These are phyloP conservation scores for Alternaria longipes DNA, from an alignment of 2,329 filamentous ascomycete genomes.

Conservation along the genomic window DNA sequence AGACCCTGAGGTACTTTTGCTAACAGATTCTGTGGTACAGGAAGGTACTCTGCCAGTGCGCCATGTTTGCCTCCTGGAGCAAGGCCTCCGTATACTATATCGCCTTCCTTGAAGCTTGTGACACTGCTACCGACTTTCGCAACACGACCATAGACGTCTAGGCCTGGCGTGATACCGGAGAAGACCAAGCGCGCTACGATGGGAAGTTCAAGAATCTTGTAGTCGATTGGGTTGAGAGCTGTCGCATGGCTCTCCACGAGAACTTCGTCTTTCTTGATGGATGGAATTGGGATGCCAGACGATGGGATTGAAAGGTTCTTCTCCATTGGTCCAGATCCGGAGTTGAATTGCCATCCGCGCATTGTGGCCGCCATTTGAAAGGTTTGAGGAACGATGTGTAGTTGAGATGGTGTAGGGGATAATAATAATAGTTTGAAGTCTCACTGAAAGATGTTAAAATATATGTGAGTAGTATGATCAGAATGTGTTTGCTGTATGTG, in stretches of 20 bases:
- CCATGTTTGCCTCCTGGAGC: slow-evolving; percentile 37
- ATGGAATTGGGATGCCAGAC: slow-evolving; percentile 54
- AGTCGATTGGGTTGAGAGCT: slow-evolving; percentile 68
- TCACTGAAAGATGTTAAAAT: not conserved
- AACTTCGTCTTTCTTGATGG: slow-evolving; percentile 53
- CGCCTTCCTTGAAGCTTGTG: slow-evolving; percentile 36
- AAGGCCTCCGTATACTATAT: slow-evolving; percentile 46
- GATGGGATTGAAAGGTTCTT: slow-evolving; percentile 59
- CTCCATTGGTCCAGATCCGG: slow-evolving; percentile 55
- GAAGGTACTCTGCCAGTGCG: slow-evolving; percentile 43
- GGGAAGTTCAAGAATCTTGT: slow-evolving; percentile 65
- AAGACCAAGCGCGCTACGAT: slow-evolving; percentile 50
- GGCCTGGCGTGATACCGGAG: slow-evolving; percentile 56
- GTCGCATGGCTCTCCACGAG: slow-evolving; percentile 62
- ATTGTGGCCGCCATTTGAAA: slow-evolving; percentile 59
- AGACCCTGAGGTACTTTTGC: slow-evolving; percentile 23
- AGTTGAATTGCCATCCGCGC: slow-evolving; percentile 46
- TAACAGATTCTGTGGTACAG: slow-evolving; percentile 13
- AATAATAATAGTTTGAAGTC: not conserved
- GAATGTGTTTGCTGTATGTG: not conserved
- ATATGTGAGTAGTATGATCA: not conserved
- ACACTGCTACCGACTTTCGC: slow-evolving; percentile 36
- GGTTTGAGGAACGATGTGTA: too few relatives aligned
- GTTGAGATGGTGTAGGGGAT: not conserved
- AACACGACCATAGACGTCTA: slow-evolving; percentile 61